Evolutionary conservation across 202 grass and related monocot genomes (phyloP).

Genomic region (Alloteropsis angusta): DNA sequence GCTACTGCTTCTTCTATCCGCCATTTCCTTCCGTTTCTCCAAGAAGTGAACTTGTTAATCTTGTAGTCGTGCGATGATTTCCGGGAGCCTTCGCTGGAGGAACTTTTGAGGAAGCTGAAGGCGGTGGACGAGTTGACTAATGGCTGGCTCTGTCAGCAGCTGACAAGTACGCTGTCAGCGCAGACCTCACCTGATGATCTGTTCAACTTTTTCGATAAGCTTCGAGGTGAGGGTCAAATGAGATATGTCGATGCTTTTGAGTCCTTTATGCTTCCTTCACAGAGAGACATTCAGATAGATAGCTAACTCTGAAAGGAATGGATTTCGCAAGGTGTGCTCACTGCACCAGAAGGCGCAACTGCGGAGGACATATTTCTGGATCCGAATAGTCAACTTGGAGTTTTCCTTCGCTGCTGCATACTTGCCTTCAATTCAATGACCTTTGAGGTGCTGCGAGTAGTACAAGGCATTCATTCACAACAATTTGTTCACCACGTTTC

Average conservation of each 20-base stretch:
- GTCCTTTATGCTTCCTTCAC: background rate
- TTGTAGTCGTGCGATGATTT: conserved; percentile 79
- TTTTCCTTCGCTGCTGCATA: conserved; percentile 90
- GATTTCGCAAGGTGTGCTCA: conserved; percentile 49
- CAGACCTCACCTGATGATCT: conserved; percentile 76
- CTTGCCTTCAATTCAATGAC: conserved; percentile 76
- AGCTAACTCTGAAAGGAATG: conserved; percentile 11
- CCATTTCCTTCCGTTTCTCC: background rate
- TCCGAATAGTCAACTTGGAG: conserved; percentile 78
- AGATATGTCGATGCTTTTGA: background rate
- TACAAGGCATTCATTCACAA: background rate
- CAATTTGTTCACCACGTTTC: background rate
- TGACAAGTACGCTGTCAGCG: conserved; percentile 41
- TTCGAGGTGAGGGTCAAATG: conserved; percentile 38
- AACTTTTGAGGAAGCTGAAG: conserved; percentile 72
- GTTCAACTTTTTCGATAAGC: conserved; percentile 81
- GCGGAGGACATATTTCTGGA: conserved; percentile 63
- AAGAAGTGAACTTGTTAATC: background rate
- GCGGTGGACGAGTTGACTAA: conserved; percentile 38
- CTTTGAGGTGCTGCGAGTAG: conserved; percentile 60
- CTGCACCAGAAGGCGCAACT: conserved; percentile 37
- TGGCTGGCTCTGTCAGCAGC: conserved; percentile 57
- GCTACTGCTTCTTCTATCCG: background rate
- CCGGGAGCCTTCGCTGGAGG: conserved; percentile 62
- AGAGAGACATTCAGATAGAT: background rate